Conservation (phyloP, 148 eudicot species). For the Chenopodium album region DNA sequence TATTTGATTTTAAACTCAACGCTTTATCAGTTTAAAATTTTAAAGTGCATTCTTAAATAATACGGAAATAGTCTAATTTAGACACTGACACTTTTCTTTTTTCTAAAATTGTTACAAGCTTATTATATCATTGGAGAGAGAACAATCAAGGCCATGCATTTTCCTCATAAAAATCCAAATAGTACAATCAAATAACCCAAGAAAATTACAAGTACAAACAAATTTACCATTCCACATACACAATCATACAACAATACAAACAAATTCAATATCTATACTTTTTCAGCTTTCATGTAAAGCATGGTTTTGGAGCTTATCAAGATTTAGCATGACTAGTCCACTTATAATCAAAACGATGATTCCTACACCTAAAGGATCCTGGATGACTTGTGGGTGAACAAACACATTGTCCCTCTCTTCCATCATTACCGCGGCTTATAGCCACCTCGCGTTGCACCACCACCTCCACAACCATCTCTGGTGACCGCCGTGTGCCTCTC, state of each 20-base stretch:
- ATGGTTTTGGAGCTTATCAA: neutral
- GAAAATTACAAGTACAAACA: neutral
- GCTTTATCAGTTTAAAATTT: too few species aligned
- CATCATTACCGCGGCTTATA: neutral
- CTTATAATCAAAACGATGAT: conserved; percentile 28
- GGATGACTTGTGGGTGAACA: conserved; percentile 33
- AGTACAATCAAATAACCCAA: neutral
- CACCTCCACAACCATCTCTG: neutral
- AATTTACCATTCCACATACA: conserved; percentile 1
- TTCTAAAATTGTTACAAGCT: too few species aligned
- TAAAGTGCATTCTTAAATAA: too few species aligned
- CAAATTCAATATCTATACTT: neutral
- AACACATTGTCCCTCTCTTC: conserved; percentile 19
- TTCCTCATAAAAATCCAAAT: neutral
- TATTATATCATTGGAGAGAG: neutral
- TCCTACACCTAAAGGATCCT: conserved; percentile 36
- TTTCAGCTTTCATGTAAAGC: neutral
- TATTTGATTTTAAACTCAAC: too few species aligned
- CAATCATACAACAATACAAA: conserved; percentile 4
- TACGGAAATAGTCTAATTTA: too few species aligned
- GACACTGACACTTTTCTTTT: too few species aligned
- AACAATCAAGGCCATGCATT: neutral
- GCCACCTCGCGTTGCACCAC: neutral
- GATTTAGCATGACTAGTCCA: conserved; percentile 15
- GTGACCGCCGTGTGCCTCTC: conserved; percentile 1